phyloP scores from a whole-genome alignment of 1,139 yeast genomes.

The Blastobotrys petasosporus region DNA sequence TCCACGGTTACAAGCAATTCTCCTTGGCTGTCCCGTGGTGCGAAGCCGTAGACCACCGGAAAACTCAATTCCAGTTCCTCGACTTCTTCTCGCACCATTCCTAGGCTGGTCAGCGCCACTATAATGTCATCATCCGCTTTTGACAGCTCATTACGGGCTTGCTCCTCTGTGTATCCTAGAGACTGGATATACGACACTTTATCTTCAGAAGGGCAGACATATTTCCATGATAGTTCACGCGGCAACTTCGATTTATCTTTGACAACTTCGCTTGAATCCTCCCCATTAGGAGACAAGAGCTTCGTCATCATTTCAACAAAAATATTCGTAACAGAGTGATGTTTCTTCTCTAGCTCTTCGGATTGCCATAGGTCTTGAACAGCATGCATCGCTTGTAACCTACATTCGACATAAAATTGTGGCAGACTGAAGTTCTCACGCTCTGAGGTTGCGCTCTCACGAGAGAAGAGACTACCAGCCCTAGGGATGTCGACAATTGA shows the following conservation, averaged over 20 bases:
- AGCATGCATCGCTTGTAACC: conserved; percentile 23
- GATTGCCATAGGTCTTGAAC: conserved; percentile 28
- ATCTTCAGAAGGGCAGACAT: conserved; percentile 48
- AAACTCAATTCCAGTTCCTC: conserved; percentile 3
- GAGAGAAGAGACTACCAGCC: conserved; percentile 19
- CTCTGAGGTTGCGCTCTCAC: conserved; percentile 24
- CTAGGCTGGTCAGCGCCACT: conserved; percentile 5
- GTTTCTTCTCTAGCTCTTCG: conserved; percentile 21
- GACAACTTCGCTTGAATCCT: conserved; percentile 16
- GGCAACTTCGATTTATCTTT: conserved; percentile 18
- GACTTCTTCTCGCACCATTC: not conserved
- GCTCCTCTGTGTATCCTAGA: conserved; percentile 41
- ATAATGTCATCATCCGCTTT: conserved; percentile 17
- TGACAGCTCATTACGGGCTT: conserved; percentile 34
- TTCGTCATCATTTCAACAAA: conserved; percentile 23
- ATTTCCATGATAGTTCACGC: conserved; percentile 34
- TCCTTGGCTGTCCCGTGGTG: conserved; percentile 28
- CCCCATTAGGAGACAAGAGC: conserved; percentile 21
- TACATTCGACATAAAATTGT: conserved; percentile 32
- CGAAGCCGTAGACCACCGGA: conserved; percentile 16
- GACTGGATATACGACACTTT: conserved; percentile 44
- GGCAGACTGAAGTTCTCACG: conserved; percentile 29
- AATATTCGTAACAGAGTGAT: conserved; percentile 20
- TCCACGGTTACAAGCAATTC: conserved; percentile 33
- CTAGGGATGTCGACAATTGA: conserved; percentile 23